Evolutionary conservation across 768 basidiomycete species (phyloP).

Genomic region (Lentinus brumalis): DNA sequence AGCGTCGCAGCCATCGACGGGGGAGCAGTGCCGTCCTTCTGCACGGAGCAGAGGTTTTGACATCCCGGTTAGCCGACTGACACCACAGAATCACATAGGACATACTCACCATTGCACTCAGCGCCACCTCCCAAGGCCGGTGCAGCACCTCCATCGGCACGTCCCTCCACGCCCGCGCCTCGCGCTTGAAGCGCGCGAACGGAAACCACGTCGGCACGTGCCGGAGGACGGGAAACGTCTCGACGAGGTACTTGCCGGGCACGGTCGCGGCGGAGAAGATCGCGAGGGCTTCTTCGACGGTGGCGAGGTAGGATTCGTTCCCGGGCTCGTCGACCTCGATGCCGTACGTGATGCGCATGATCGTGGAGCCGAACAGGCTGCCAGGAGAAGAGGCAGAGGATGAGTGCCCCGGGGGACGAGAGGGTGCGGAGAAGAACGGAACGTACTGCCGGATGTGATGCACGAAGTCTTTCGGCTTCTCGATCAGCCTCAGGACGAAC

Average conservation of each 20-base stretch:
- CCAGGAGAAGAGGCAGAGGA: neutral
- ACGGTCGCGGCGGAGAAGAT: conserved; percentile 1
- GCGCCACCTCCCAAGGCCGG: conserved; percentile 15
- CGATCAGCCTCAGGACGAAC: conserved; percentile 1
- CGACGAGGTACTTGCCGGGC: conserved; percentile 32
- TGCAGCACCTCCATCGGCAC: conserved; percentile 1
- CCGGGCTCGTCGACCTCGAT: conserved; percentile 10
- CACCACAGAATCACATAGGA: no score
- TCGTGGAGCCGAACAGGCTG: conserved; percentile 2
- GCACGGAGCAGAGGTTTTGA: neutral
- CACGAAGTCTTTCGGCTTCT: neutral
- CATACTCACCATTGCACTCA: conserved; percentile 6
- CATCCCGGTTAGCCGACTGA: no score
- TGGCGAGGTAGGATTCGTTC: conserved; percentile 4
- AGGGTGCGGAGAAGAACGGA: no score
- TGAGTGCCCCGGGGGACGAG: neutral
- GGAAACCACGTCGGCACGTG: conserved; percentile 25
- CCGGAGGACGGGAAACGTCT: conserved; percentile 25
- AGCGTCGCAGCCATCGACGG: conserved; percentile 6
- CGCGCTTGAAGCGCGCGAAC: conserved; percentile 23
- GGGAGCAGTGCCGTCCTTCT: neutral
- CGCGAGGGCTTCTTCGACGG: conserved; percentile 6
- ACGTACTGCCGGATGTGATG: conserved; percentile 12
- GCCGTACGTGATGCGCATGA: conserved; percentile 11
- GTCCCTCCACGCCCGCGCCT: neutral